Percentiles rank a stretch among this genome's conserved stretches.
phyloP scores from a whole-genome alignment of 2,329 filamentous ascomycete genomes.

The Aspergillus caelatus region DNA sequence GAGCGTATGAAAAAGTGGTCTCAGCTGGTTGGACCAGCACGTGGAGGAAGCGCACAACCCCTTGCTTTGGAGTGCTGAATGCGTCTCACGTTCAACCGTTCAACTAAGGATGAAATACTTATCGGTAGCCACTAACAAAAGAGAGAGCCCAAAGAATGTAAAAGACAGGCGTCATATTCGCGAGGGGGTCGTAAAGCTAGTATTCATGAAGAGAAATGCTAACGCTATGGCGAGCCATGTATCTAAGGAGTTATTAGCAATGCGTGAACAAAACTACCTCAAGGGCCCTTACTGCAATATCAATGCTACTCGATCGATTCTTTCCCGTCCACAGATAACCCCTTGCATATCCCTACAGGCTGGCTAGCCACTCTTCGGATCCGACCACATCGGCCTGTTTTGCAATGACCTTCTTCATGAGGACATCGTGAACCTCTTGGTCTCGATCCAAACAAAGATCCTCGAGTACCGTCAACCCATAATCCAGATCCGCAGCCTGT shows the following conservation, averaged over 20 bases:
- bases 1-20: neutral
- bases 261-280: neutral
- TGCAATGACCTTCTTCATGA: slow-evolving; percentile 38
- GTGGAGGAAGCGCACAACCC: neutral
- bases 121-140: neutral
- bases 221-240: neutral
- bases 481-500: slow-evolving; percentile 41
- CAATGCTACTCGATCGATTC: neutral
- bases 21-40: neutral
- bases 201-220: neutral
- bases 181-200: neutral
- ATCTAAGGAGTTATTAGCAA: neutral
- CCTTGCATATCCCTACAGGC: neutral
- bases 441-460: slow-evolving; percentile 42
- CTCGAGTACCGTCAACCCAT: slow-evolving; percentile 34
- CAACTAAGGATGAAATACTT: neutral
- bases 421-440: slow-evolving; percentile 34
- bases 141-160: neutral
- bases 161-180: neutral
- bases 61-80: neutral
- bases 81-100: neutral
- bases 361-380: slow-evolving; percentile 32
- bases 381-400: slow-evolving; percentile 32
- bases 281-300: neutral
- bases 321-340: neutral